These are phyloP conservation scores for Saccharomycopsis microspora DNA, from an alignment of 805 yeast genomes.

Conservation along the genomic window DNA sequence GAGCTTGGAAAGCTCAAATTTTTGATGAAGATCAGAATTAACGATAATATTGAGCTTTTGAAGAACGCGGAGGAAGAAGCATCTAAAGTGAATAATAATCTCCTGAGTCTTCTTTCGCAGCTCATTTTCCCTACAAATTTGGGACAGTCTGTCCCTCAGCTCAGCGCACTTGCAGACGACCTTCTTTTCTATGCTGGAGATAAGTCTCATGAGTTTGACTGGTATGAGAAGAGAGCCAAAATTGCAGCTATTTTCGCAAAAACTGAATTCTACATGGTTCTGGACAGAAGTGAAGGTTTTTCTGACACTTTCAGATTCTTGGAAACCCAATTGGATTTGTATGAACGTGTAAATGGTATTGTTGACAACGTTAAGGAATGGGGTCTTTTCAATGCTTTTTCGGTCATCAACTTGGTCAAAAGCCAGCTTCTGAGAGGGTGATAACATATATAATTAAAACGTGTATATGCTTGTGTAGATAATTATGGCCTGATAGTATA, in stretches of 20 bases:
- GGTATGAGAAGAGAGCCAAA: slow-evolving; percentile 84
- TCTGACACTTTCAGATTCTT: slow-evolving; percentile 54
- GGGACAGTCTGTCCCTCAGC: slow-evolving; percentile 45
- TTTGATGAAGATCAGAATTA: slow-evolving; percentile 35
- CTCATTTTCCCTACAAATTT: slow-evolving; percentile 55
- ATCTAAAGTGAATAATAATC: slow-evolving; percentile 20
- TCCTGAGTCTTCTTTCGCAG: slow-evolving; percentile 30
- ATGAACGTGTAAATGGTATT: slow-evolving; percentile 44
- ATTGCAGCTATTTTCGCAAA: slow-evolving; percentile 61
- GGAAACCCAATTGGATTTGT: slow-evolving; percentile 40
- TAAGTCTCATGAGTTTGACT: slow-evolving; percentile 59
- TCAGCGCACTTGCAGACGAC: slow-evolving; percentile 74
- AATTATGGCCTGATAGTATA: background rate
- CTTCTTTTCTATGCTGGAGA: slow-evolving; percentile 74
- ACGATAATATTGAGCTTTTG: slow-evolving; percentile 7
- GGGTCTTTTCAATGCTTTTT: slow-evolving; percentile 39
- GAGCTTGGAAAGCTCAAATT: slow-evolving; percentile 34
- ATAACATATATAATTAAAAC: background rate
- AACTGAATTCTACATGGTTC: slow-evolving; percentile 70
- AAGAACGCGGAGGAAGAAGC: slow-evolving; percentile 17
- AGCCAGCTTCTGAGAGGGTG: slow-evolving; percentile 59
- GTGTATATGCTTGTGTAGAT: too few relatives aligned
- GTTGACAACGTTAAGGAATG: slow-evolving; percentile 68
- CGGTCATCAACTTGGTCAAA: slow-evolving; percentile 58
- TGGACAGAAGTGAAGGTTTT: slow-evolving; percentile 50